Conservation (phyloP, 2,329 filamentous ascomycete species). For the Bipolaris gigantea region DNA sequence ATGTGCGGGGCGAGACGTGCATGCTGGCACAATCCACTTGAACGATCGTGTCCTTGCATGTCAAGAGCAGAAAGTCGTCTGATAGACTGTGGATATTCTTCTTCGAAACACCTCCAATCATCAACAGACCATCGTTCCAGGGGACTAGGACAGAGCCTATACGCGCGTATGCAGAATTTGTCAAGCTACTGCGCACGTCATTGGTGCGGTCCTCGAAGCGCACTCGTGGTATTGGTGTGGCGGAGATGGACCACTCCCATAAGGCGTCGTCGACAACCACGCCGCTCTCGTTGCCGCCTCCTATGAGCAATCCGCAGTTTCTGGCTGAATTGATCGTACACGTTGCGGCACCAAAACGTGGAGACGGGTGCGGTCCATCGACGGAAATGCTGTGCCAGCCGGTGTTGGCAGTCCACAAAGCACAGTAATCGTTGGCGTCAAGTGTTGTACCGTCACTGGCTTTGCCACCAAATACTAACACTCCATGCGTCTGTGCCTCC, state of each 20-base stretch:
- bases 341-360: constrained; percentile 61
- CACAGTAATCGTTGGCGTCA: constrained; percentile 42
- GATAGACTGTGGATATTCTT: constrained; percentile 29
- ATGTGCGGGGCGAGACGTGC: constrained; percentile 28
- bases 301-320: constrained; percentile 65
- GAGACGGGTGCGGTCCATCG: constrained; percentile 45
- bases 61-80: constrained; percentile 36
- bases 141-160: constrained; percentile 57
- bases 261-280: constrained; percentile 61
- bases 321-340: constrained; percentile 47
- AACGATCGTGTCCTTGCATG: constrained; percentile 21
- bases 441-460: constrained; percentile 48
- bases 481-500: constrained; percentile 45
- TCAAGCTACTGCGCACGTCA: constrained; percentile 19
- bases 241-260: constrained; percentile 63
- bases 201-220: constrained; percentile 36
- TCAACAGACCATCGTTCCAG: constrained; percentile 50
- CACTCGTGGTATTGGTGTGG: constrained; percentile 34
- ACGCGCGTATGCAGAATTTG: constrained; percentile 41
- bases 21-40: constrained; percentile 24
- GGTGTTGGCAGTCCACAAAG: constrained; percentile 50
- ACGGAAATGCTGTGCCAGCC: constrained; percentile 56
- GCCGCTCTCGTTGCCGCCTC: constrained; percentile 70
- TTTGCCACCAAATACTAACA: constrained; percentile 53
- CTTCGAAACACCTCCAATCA: constrained; percentile 57